Base-by-base conservation (phyloP, 192 early-diverging fungal species). In the Chytriomyces confervae region DNA sequence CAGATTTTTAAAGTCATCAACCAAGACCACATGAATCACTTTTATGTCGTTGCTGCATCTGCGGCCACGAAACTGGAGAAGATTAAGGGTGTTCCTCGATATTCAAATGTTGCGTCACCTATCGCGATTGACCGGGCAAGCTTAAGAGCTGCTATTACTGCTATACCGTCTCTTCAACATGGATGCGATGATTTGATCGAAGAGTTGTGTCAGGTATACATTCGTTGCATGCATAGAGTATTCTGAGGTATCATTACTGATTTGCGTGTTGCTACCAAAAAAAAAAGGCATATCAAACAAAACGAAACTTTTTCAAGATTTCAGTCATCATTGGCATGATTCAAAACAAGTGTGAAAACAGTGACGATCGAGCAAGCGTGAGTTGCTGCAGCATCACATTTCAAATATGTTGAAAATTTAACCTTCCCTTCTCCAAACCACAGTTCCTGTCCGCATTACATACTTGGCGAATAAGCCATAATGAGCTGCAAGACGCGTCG, bases 1-100 rank as follows among this genome's bases (percentile, higher is more conserved):
- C 36, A 36, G 36, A 36, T 36, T 36, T 57, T 57, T 20, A 57
- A 57, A 20, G 53, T 57, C 16, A 57, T 57, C 53, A 57, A 57
- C 5, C 13, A 57, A 20, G 53, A 57, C 20, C 53, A 57, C 20
- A 57, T 57, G 53, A 20, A 13, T 13, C 20, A 57, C 53, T 57
- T 57, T 57, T 57, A 57, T 20, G 53, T n/a, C 53, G 53, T 57
- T 20, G 53, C 53, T 57, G 53, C 53, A 57, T n/a, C 13, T 57
- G 53, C 53, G 53, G 53, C 53, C 53, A 57, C 53, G 13, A 57
- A 57, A 20, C 53, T 57, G 16, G 53, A 57, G 5, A 57, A n/a
- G 13, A 57, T 57, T n/a, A 57, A 57, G 20, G 20, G 53, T 57
- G 20, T 20, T 13, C 53, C 53, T n/a, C 53, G 53, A 57, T 57